Conservation (phyloP, 164 flowering plant species). For the Malania oleifera region DNA sequence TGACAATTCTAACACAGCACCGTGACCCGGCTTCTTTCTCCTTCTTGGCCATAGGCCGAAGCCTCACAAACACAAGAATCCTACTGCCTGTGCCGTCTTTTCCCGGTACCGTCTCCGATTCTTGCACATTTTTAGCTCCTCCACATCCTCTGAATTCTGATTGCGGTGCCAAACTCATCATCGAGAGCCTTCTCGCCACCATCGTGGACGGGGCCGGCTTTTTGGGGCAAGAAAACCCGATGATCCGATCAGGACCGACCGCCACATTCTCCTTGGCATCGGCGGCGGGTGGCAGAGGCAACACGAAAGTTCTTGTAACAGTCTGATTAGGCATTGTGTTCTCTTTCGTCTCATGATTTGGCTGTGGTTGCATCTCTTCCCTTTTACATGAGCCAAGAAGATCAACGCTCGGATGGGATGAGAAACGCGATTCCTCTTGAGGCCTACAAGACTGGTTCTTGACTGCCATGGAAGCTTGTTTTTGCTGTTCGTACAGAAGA, state of each 20-base stretch:
- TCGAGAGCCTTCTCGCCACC: slow-evolving; percentile 62
- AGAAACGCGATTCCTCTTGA: slow-evolving; percentile 28
- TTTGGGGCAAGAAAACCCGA: slow-evolving; percentile 45
- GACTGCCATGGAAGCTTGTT: slow-evolving; percentile 40
- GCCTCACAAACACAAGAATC: slow-evolving; percentile 87
- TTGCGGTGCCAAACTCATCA: slow-evolving; percentile 34
- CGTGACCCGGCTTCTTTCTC: slow-evolving; percentile 79
- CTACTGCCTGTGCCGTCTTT: slow-evolving; percentile 31
- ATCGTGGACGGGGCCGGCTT: slow-evolving; percentile 17
- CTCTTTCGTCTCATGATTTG: slow-evolving; percentile 38
- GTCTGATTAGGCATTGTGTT: slow-evolving; percentile 33
- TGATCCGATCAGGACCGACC: slow-evolving; percentile 29
- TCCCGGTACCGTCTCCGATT: slow-evolving; percentile 25
- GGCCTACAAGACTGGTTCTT: slow-evolving; percentile 28
- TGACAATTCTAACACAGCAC: slow-evolving; percentile 67
- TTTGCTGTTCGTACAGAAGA: slow-evolving; percentile 76
- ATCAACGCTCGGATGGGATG: slow-evolving; percentile 47
- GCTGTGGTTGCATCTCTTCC: slow-evolving; percentile 24
- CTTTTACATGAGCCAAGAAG: slow-evolving; percentile 30
- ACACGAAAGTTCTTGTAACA: slow-evolving; percentile 30
- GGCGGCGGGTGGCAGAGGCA: slow-evolving; percentile 29
- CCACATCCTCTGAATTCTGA: slow-evolving; percentile 21
- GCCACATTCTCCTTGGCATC: slow-evolving; percentile 59
- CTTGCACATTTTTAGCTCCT: slow-evolving; percentile 12
- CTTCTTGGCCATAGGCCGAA: slow-evolving; percentile 81